phyloP scores from a whole-genome alignment of 257 asterid species.

The Solanum bulbocastanum region DNA sequence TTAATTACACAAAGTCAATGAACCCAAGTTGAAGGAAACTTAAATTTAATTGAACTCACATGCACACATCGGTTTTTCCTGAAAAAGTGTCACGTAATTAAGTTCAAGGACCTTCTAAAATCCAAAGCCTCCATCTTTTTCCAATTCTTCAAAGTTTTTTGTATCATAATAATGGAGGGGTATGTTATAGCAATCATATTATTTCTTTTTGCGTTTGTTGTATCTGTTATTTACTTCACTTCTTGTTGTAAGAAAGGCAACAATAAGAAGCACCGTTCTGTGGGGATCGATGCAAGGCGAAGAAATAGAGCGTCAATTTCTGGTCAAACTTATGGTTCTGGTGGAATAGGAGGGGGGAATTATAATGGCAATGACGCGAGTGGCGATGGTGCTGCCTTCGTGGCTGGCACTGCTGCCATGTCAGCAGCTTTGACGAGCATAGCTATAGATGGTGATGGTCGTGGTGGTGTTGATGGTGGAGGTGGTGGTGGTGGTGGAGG shows the following conservation, averaged over 20 bases:
- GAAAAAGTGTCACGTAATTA: not conserved
- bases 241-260: not conserved
- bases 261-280: not conserved
- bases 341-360: not conserved
- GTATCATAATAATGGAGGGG: not conserved
- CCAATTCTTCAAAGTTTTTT: not conserved
- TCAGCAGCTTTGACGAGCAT: not conserved
- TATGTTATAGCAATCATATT: not conserved
- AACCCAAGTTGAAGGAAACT: not conserved
- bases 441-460: not conserved
- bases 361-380: not conserved
- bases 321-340: not conserved
- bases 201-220: not conserved
- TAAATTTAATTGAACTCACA: not conserved
- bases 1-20: not conserved
- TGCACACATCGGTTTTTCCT: not conserved
- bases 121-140: not conserved
- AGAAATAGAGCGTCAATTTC: not conserved
- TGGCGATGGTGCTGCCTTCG: not conserved
- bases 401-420: not conserved
- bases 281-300: not conserved
- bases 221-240: not conserved
- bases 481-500: not conserved
- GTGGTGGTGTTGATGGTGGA: not conserved
- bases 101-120: not conserved